Percentiles rank a stretch among this genome's conserved stretches.
Evolutionary conservation across 2,329 filamentous ascomycete species (phyloP).

Genomic region (Tolypocladium ovalisporum): DNA sequence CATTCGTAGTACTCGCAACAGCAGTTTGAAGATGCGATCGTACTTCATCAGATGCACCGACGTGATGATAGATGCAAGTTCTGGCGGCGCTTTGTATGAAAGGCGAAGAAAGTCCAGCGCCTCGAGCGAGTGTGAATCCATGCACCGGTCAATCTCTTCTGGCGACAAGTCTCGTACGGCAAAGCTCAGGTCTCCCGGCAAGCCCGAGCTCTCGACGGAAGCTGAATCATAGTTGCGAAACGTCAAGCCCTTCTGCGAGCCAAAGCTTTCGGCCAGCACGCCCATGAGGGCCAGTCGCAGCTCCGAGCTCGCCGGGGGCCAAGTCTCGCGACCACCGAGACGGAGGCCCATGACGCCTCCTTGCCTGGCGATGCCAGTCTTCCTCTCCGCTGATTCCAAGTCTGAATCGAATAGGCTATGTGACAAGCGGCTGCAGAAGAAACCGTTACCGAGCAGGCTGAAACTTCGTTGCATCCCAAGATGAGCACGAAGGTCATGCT

Average conservation of each 20-base stretch:
- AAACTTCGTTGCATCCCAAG: conserved; percentile 67
- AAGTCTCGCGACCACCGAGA: conserved; percentile 67
- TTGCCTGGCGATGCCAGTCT: conserved; percentile 54
- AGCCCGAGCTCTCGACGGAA: conserved; percentile 20
- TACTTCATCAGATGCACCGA: conserved; percentile 63
- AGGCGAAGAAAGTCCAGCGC: conserved; percentile 89
- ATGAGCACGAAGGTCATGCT: conserved; percentile 62
- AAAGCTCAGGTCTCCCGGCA: conserved; percentile 69
- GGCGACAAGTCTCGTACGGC: conserved; percentile 69
- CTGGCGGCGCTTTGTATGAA: conserved; percentile 66
- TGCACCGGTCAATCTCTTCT: conserved; percentile 71
- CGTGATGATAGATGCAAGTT: conserved; percentile 66
- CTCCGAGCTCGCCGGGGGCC: conserved; percentile 92
- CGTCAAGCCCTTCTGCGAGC: conserved; percentile 11
- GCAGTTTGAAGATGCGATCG: conserved; percentile 70
- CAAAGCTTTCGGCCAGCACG: conserved; percentile 66
- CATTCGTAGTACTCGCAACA: conserved; percentile 70
- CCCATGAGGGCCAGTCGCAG: conserved; percentile 83
- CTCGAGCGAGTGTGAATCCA: conserved; percentile 72
- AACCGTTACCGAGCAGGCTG: conserved; percentile 73
- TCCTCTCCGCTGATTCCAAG: conserved; percentile 66
- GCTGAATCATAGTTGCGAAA: conserved; percentile 15
- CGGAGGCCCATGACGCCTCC: conserved; percentile 72
- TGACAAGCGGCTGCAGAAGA: conserved; percentile 70
- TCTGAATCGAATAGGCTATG: conserved; percentile 79